phyloP scores from a whole-genome alignment of 2,329 filamentous ascomycete species.

The Rutstroemia sp. region DNA sequence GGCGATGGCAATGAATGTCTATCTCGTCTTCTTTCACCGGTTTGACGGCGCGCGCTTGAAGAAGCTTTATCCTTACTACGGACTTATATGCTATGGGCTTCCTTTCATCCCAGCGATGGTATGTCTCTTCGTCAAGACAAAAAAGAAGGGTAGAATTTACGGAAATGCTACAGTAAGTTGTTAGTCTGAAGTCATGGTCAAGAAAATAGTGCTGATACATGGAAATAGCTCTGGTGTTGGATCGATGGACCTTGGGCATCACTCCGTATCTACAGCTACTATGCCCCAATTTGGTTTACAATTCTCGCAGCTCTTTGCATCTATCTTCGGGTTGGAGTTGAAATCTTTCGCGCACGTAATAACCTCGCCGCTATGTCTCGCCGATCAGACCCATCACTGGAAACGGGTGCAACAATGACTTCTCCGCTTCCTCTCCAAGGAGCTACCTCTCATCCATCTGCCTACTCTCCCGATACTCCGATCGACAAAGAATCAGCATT shows the following conservation, averaged over 20 bases:
- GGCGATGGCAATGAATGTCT: conserved; percentile 55
- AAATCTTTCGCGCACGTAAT: conserved; percentile 57
- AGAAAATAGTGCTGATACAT: conserved; percentile 42
- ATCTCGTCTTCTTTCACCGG: conserved; percentile 50
- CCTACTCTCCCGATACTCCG: not conserved
- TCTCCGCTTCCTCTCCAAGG: not conserved
- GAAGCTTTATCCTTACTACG: conserved; percentile 47
- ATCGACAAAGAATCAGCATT: not conserved
- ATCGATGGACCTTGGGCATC: conserved; percentile 58
- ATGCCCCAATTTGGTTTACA: conserved; percentile 61
- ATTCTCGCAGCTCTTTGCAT: conserved; percentile 56
- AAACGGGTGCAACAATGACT: conserved; percentile 30
- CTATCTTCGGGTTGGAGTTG: conserved; percentile 55
- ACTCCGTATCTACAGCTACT: conserved; percentile 68
- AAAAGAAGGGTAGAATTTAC: conserved; percentile 26
- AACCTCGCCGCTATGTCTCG: conserved; percentile 1
- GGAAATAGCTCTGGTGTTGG: conserved; percentile 72
- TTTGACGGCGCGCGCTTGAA: conserved; percentile 44
- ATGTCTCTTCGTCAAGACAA: conserved; percentile 43
- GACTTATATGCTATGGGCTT: conserved; percentile 46
- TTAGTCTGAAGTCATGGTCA: not conserved
- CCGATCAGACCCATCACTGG: not conserved
- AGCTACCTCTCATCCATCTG: not conserved
- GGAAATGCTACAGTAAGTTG: conserved; percentile 31
- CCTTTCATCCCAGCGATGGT: conserved; percentile 46